Conservation (phyloP, 495 filamentous ascomycete species). For the Letharia lupina region DNA sequence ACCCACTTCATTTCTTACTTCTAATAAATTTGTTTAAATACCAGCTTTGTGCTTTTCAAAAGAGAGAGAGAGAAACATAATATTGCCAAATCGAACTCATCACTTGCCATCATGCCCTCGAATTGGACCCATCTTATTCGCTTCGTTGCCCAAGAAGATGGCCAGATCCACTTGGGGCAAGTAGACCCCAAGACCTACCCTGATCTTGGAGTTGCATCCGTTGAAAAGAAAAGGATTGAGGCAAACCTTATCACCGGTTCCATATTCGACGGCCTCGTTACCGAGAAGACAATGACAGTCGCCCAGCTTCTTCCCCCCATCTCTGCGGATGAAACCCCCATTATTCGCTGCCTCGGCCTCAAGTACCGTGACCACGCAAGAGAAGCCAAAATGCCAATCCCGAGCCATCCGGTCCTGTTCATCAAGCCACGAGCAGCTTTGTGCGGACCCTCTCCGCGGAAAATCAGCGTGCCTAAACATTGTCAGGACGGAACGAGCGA, state of each 20-base stretch:
- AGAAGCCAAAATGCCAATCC: constrained; percentile 35
- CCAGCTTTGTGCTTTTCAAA: background rate
- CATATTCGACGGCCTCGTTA: background rate
- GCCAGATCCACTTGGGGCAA: constrained; percentile 36
- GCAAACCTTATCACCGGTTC: background rate
- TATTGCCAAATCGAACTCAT: background rate
- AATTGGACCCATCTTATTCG: constrained; percentile 39
- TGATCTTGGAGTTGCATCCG: constrained; percentile 35
- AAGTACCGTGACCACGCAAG: constrained; percentile 38
- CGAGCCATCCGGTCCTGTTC: constrained; percentile 38
- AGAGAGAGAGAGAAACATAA: background rate
- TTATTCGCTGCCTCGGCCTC: constrained; percentile 42
- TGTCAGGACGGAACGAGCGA: constrained; percentile 42
- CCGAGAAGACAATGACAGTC: constrained; percentile 29
- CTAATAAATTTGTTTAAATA: too few species aligned
- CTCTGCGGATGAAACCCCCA: constrained; percentile 33
- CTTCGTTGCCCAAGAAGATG: constrained; percentile 40
- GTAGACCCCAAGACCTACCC: constrained; percentile 30
- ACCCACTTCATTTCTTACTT: background rate
- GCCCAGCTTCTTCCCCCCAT: constrained; percentile 34
- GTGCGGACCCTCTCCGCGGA: constrained; percentile 36
- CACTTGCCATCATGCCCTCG: constrained; percentile 21
- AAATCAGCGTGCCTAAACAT: constrained; percentile 36
- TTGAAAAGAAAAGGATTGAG: constrained; percentile 31
- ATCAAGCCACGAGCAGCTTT: constrained; percentile 41